Evolutionary conservation across 768 basidiomycete genomes (phyloP), one percentile per base, ranked within the genome.

Genomic region (Collybiopsis luxurians): DNA sequence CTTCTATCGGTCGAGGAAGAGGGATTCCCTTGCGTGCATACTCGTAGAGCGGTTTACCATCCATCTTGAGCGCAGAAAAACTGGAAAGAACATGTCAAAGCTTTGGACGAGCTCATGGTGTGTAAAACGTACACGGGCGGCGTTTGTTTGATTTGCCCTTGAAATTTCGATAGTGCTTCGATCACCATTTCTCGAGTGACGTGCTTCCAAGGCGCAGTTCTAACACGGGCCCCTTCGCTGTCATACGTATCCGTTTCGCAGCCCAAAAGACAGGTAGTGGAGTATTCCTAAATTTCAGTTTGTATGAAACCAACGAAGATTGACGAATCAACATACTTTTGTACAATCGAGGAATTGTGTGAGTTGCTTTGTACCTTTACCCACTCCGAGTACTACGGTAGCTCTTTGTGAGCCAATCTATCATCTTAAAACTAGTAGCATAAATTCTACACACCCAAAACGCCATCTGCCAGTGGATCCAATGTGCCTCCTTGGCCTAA

Each of bases 51-150:
- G 93, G 93, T 69, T 83, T 92, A 1, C 97, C 97, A 62, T 98
- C 95, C 95, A 98, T 98, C 72, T 98, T 98, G 34, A 98, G 78
- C 1, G 97, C 97, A 10, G 97, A 98, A 73, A 95, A 99, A 67
- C 96, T 98, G 47, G 11, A n/a, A 42, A 54, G 27, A 52, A 3
- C 13, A 34, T 31, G 19, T 17, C n/a, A 24, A 45, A 23, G 21
- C 21, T 38, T 30, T 48, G 49, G 47, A 51, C 38, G 42, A 26
- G 55, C 12, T 27, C 51, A 43, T 53, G 27, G 42, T 54, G 34
- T 31, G 2, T 17, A 56, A 59, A 75, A 65, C 75, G 45, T 61
- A 96, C 96, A 99, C 90, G 4, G 97, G 97, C 4, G 97, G 97
- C 1, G 85, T 79, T 70, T 99, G 97, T 57, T 80, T 74, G 63